Base-by-base conservation (phyloP, 768 basidiomycete species). In the Lentinula edodes region DNA sequence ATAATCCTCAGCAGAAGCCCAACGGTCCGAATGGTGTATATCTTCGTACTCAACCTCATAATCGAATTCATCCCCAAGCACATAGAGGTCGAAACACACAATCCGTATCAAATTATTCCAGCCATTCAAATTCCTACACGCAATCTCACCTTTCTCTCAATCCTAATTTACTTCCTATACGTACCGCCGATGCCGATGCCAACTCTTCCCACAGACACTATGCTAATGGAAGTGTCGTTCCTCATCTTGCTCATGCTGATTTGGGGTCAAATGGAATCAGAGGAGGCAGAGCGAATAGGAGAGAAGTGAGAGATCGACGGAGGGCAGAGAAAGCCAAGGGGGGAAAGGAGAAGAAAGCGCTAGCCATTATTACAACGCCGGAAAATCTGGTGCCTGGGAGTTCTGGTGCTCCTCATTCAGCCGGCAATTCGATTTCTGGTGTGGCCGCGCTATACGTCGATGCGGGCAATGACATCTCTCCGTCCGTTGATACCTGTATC, bases 231-330 rank as follows among this genome's bases (percentile, higher is more conserved):
- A 28, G 28, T 13, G 50, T 6, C 13, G 28, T 13, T 32, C 0
- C 50, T 51, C 38, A 8, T 28, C 28, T 28, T 28, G 28, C 3
- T 28, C 2, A 28, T 28, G 28, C 28, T 28, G 28, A 28, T 4
- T 4, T 4, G 28, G 28, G 28, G 28, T 28, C 28, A 28, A 46
- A 46, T 9, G 45, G 8, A 23, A 36, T 32, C 6, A 13, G 20
- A 34, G 61, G 55, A 36, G 73, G 81, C 69, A 68, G 74, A 1
- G 67, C 69, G 34, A 73, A 73, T 10, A 76, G 81, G 15, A 76
- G 80, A 16, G 72, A 78, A 53, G 76, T 73, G 34, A 78, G 83
- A 41, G 85, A 87, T 65, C 78, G 76, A 61, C 77, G 76, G 60
- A 73, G 81, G 20, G 84, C 85, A 58, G 78, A 81, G 63, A 81